Percentiles rank a stretch among this genome's conserved stretches.
Conservation (phyloP, 768 basidiomycete genomes). For the Pisolithus marmoratus region DNA sequence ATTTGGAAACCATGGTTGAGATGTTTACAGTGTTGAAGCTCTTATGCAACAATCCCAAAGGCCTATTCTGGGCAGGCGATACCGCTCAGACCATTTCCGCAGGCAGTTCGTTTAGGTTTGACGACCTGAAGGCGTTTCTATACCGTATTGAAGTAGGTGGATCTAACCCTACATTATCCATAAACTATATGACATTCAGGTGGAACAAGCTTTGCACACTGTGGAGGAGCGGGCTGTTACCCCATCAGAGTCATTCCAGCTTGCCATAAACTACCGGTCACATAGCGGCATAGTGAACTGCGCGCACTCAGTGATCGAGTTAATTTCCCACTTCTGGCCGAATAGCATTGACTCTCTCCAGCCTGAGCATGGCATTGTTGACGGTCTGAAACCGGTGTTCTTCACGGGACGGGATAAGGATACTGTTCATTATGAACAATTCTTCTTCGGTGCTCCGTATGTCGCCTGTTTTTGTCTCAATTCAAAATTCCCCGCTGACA, state of each 20-base stretch:
- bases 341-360: constrained; percentile 55
- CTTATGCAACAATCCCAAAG: constrained; percentile 59
- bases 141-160: constrained; percentile 51
- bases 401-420: constrained; percentile 43
- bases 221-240: constrained; percentile 8
- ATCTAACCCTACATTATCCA: not conserved
- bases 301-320: constrained; percentile 57
- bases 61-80: constrained; percentile 76
- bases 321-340: constrained; percentile 59
- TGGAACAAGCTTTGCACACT: constrained; percentile 8
- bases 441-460: constrained; percentile 48
- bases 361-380: constrained; percentile 49
- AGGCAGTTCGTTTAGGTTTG: constrained; percentile 67
- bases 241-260: constrained; percentile 43
- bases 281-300: constrained; percentile 72
- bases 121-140: constrained; percentile 64
- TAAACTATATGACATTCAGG: constrained; percentile 10
- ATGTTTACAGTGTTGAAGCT: constrained; percentile 46
- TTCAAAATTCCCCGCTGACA: constrained; percentile 8
- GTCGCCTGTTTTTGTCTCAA: not conserved
- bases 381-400: constrained; percentile 54
- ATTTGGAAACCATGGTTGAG: not conserved
- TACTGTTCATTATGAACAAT: constrained; percentile 45
- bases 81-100: constrained; percentile 74
- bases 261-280: constrained; percentile 62